Percentiles rank a stretch among this genome's conserved stretches.
phyloP scores from a whole-genome alignment of 768 basidiomycete species.

The Suillus occidentalis region DNA sequence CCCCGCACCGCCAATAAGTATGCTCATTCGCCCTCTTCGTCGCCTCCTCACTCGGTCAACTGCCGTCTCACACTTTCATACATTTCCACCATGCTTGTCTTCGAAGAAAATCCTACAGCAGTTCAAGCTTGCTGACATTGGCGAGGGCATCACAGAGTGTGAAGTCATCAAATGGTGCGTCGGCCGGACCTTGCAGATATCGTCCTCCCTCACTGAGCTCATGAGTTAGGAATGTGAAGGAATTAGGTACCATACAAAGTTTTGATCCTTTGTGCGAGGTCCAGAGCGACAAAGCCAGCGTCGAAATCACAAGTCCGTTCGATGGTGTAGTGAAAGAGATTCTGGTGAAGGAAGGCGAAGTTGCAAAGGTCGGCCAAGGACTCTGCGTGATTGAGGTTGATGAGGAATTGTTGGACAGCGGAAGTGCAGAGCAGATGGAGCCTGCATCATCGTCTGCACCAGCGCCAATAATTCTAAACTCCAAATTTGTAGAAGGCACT shows the following conservation, averaged over 20 bases:
- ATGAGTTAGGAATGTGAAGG: constrained; percentile 59
- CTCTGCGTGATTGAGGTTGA: constrained; percentile 84
- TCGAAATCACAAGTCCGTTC: constrained; percentile 87
- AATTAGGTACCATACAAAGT: constrained; percentile 47
- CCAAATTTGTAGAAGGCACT: constrained; percentile 15
- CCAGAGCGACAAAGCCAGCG: constrained; percentile 87
- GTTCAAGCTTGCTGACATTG: constrained; percentile 84
- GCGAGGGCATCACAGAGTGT: constrained; percentile 90
- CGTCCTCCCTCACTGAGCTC: not conserved
- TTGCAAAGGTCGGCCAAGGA: constrained; percentile 79
- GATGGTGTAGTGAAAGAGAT: constrained; percentile 74
- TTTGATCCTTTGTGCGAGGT: constrained; percentile 84
- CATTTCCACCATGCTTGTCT: constrained; percentile 29
- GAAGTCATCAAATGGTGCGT: constrained; percentile 85
- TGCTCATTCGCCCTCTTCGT: constrained; percentile 18
- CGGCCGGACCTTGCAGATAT: constrained; percentile 26
- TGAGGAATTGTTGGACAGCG: constrained; percentile 42
- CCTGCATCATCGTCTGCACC: not conserved
- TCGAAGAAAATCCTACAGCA: constrained; percentile 45
- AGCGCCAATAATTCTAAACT: not conserved
- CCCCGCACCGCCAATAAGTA: not conserved
- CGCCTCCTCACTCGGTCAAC: constrained; percentile 26
- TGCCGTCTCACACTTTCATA: constrained; percentile 39
- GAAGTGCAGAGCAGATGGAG: constrained; percentile 18
- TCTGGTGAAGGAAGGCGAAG: constrained; percentile 76